Base-by-base conservation (phyloP, 352 stramenopile genomes). In the Phytophthora podocarpi region DNA sequence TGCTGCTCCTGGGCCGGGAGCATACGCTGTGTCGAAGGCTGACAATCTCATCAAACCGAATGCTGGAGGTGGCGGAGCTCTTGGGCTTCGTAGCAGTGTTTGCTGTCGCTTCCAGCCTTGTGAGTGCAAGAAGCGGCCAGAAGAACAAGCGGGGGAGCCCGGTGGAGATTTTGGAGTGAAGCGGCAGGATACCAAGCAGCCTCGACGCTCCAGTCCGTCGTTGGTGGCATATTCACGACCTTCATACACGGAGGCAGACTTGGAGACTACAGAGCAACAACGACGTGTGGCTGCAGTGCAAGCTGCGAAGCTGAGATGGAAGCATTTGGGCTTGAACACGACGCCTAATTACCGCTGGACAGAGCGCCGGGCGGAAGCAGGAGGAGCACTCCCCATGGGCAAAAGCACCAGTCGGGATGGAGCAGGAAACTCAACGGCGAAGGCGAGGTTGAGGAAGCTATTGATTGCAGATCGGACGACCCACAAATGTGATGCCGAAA, bases 91-190 rank as follows among this genome's bases (percentile, higher is more conserved):
- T 15, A 51, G 58, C 13, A 40, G 56, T 2, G 16, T 35, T 28
- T 72, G 62, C 31, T 76, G 61, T 32, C 61, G 67, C 12, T 64
- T 63, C 20, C 51, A 63, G n/a, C 46, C 62, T 28, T 72, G 62
- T 24, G 23, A 52, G 16, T 72, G 67, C 56, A 59, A 59, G n/a
- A 72, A 52, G 4, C 15, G 23, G 7, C 24, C 21, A 26, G 13
- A 42, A 4, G 52, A 59, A 47, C 5, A 8, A 49, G 20, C 11
- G 15, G 56, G n/a, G n/a, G n/a, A n/a, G 34, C 7, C 34, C 5
- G n/a, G 18, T 21, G 39, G n/a, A 26, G 31, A 54, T 13, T 20
- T 13, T 3, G 31, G 32, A 6, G 49, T 8, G 1, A 46, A 23
- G 7, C 30, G 36, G 18, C 49, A 71, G 35, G 54, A 64, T 32